Evolutionary conservation across 768 basidiomycete genomes (phyloP), one percentile per base, ranked within the genome.

Genomic region (Amanita jacksonii): DNA sequence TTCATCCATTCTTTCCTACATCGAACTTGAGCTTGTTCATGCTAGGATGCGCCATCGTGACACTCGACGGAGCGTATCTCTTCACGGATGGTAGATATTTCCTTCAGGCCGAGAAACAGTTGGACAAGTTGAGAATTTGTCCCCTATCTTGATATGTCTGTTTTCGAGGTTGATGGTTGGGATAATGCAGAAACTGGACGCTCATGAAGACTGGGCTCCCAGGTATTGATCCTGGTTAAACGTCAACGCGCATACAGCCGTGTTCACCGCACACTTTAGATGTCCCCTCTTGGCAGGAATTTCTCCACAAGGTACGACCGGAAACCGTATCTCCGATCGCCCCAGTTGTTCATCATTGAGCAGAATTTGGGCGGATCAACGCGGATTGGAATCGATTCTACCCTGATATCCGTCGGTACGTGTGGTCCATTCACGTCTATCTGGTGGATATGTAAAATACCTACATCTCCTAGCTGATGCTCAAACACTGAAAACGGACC

Each of bases 61-160:
- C 53, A 18, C 55, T 41, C n/a, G 19, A 25, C 24, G n/a, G 35
- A 46, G 93, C 92, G 0, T 79, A 70, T 49, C 69, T 96, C 38
- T 98, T 94, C 65, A 98, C 94, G 2, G 94, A 99, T 66, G 96
- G 94, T 3, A 67, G 94, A 35, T 99, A 99, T 57, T 96, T 86
- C 56, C 65, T 97, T 24, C 94, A 99, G 63, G 96, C 96, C 0
- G 77, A 74, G 48, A 76, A 91, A 50, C 89, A 99, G 62, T 66
- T 99, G 51, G 90, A 93, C 60, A 49, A 72, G 89, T 87, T 52
- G 59, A 78, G 52, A 5, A 18, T 19, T 9, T 7, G 35, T 15
- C 46, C 31, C 20, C 22, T 20, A 38, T 16, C 10, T 19, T 27
- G 8, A 33, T 28, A 15, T 35, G 16, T 18, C n/a, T n/a, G n/a